Evolutionary conservation across 164 flowering plant genomes (phyloP), one percentile per base, ranked within the genome.

Genomic region (Tetrastigma voinierianum): DNA sequence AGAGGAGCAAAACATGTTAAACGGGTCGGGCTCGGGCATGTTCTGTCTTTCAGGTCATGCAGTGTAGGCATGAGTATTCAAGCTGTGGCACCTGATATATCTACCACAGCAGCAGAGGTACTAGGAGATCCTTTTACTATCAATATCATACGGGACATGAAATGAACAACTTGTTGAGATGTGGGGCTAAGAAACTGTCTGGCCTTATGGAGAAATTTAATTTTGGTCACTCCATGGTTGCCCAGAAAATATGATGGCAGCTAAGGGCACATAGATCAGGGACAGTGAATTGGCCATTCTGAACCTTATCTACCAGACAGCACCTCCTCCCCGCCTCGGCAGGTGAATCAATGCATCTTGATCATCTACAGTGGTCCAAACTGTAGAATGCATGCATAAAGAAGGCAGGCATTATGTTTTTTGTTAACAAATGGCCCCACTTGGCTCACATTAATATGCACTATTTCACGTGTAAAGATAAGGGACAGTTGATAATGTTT

Each of bases 41-140:
- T 51, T 23, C 24, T 46, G 51, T 18, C 48, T n/a, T 51, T 52
- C 25, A 32, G 40, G 24, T 55, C 48, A 20, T 46, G 57, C 7
- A 13, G 32, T 43, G 46, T 15, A 11, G 32, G 25, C 18, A 71
- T 21, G 49, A 62, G 14, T 60, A 47, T 53, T 13, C 69, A 62
- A 61, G 84, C 80, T 51, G 71, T 81, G 57, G 61, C 75, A 61
- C 64, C 77, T 14, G 76, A 73, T 11, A 63, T 62, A 10, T 40
- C 65, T 55, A 52, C 61, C 48, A 19, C 68, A 46, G 59, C 57
- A 64, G 46, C 59, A 57, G 56, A 73, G 75, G 74, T 68, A 68
- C 15, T 19, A 53, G n/a, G n/a, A 13, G 2, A 11, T 57, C 20
- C 14, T 44, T 65, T 43, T 18, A 8, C 51, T 18, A 65, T 45